A percentile compares a stretch with the other conserved stretches of the same genome.
Evolutionary conservation across 2,329 filamentous ascomycete species (phyloP).

Genomic region (Biscogniauxia marginata): DNA sequence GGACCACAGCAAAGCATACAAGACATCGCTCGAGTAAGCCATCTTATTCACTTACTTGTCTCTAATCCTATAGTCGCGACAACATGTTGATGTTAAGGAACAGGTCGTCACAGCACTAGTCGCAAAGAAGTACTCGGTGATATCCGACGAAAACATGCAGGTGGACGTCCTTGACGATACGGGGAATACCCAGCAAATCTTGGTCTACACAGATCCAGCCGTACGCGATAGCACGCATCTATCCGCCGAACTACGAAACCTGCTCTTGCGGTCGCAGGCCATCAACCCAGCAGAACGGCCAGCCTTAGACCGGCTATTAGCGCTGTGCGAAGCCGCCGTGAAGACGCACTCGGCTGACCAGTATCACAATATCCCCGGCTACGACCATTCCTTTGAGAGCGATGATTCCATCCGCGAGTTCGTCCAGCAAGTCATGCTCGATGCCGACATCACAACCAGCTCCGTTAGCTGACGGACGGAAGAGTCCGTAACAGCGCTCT

Average conservation of each 20-base stretch:
- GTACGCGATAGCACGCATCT: background rate
- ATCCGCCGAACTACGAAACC: background rate
- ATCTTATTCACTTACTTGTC: background rate
- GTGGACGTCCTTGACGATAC: background rate
- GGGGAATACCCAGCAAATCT: background rate
- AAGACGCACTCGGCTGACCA: background rate
- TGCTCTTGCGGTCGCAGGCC: background rate
- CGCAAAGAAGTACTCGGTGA: background rate
- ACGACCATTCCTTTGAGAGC: background rate
- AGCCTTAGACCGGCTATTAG: background rate
- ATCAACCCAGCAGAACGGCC: background rate
- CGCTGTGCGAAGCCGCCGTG: background rate
- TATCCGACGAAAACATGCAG: background rate
- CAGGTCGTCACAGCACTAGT: background rate
- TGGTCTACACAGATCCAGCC: background rate
- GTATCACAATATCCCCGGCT: background rate
- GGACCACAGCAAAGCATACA: background rate
- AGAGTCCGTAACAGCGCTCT: background rate
- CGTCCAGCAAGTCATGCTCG: background rate
- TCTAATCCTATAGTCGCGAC: background rate
- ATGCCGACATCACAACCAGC: background rate
- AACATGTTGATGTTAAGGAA: background rate
- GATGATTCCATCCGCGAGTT: background rate
- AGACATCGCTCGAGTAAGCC: background rate
- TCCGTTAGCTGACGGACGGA: too few relatives aligned